These are phyloP conservation scores for Globisporangium acanthophoron DNA, from an alignment of 352 stramenopile genomes.

Conservation along the genomic window DNA sequence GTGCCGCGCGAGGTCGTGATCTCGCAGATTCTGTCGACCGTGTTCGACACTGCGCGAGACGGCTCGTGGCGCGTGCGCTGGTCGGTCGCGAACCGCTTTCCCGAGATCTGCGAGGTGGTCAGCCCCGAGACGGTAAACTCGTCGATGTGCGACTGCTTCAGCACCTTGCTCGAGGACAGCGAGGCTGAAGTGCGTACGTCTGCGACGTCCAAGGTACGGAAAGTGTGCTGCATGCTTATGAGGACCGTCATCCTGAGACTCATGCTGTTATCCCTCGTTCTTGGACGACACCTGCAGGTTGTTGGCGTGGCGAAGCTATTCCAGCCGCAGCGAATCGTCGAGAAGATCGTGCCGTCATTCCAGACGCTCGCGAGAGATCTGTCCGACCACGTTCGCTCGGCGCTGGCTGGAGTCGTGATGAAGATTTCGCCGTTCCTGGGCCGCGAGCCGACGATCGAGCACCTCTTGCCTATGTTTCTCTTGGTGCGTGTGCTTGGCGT, in stretches of 20 bases:
- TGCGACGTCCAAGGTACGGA: slow-evolving; percentile 89
- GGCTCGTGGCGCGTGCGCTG: slow-evolving; percentile 98
- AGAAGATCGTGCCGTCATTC: slow-evolving; percentile 81
- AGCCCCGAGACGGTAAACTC: slow-evolving; percentile 60
- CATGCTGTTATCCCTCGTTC: neutral
- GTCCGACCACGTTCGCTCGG: slow-evolving; percentile 95
- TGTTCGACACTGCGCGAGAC: slow-evolving; percentile 91
- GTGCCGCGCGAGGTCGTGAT: slow-evolving; percentile 64
- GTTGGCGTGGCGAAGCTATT: slow-evolving; percentile 47
- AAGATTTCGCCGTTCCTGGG: slow-evolving; percentile 93
- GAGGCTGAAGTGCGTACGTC: slow-evolving; percentile 96
- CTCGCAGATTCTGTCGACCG: slow-evolving; percentile 83
- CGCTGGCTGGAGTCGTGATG: slow-evolving; percentile 93
- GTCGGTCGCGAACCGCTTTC: slow-evolving; percentile 96
- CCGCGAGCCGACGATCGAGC: slow-evolving; percentile 90
- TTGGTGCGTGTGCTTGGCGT: slow-evolving; percentile 34
- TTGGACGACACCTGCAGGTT: slow-evolving; percentile 5
- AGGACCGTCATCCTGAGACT: neutral
- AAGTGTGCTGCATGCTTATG: neutral
- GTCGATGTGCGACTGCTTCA: slow-evolving; percentile 84
- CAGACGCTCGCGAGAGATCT: slow-evolving; percentile 95
- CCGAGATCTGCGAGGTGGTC: slow-evolving; percentile 89
- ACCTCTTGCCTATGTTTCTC: slow-evolving; percentile 94
- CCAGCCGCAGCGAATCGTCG: slow-evolving; percentile 58
- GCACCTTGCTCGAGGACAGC: slow-evolving; percentile 94